These are phyloP conservation scores for Wickerhamiella occidentalis DNA, from an alignment of 805 yeast species.

Conservation along the genomic window DNA sequence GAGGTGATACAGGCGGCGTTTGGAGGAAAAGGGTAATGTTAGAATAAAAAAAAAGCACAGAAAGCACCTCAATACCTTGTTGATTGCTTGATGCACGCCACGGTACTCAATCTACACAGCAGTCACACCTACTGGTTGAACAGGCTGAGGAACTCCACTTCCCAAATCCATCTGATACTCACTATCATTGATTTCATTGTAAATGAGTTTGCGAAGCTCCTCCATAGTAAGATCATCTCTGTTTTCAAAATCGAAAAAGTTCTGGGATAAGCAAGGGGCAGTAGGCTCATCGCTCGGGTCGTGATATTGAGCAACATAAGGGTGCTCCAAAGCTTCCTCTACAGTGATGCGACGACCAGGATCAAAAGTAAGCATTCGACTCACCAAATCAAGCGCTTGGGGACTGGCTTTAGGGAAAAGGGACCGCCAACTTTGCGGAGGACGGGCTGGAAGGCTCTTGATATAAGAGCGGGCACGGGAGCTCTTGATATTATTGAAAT, in stretches of 20 bases:
- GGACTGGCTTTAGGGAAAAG: slow-evolving; percentile 82
- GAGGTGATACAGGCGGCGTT: too few relatives aligned
- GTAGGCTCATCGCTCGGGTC: slow-evolving; percentile 74
- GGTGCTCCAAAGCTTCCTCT: slow-evolving; percentile 78
- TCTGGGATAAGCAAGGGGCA: slow-evolving; percentile 59
- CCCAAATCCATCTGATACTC: slow-evolving; percentile 4
- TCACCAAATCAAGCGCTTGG: slow-evolving; percentile 68
- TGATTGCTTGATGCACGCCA: too few relatives aligned
- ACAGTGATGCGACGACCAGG: slow-evolving; percentile 78
- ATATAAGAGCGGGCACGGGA: slow-evolving; percentile 87
- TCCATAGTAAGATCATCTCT: slow-evolving; percentile 54
- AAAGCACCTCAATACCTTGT: too few relatives aligned
- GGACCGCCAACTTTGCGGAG: slow-evolving; percentile 17
- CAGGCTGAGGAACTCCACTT: slow-evolving; percentile 10
- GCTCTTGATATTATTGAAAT: slow-evolving; percentile 61
- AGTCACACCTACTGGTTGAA: slow-evolving; percentile 10
- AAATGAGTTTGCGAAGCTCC: slow-evolving; percentile 67
- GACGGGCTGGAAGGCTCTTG: slow-evolving; percentile 61
- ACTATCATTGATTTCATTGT: slow-evolving; percentile 47
- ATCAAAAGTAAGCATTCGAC: slow-evolving; percentile 71
- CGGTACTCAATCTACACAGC: not conserved
- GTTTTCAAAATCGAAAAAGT: slow-evolving; percentile 76
- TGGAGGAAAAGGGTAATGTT: too few relatives aligned
- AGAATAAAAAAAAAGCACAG: too few relatives aligned
- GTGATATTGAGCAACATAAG: slow-evolving; percentile 81